Conservation (phyloP, 495 filamentous ascomycete species). For the Viridothelium virens region DNA sequence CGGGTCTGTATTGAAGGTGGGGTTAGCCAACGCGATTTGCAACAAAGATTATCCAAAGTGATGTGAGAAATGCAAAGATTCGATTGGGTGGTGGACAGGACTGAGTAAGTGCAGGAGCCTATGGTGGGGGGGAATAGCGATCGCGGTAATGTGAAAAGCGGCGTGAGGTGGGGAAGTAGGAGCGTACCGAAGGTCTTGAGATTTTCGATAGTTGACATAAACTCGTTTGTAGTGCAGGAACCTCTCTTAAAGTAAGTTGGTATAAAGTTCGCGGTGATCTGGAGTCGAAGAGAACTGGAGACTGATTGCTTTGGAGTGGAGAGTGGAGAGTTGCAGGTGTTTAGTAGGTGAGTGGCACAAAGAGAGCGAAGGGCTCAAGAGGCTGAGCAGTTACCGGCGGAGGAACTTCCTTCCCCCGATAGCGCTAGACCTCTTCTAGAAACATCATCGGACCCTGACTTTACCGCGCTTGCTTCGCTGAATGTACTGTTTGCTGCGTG, state of each 20-base stretch:
- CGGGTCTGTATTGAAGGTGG: slow-evolving; percentile 60
- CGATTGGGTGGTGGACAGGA: background rate
- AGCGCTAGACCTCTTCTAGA: background rate
- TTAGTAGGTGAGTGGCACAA: background rate
- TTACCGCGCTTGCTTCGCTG: no score
- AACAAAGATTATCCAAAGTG: background rate
- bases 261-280: background rate
- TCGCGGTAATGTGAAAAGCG: background rate
- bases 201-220: slow-evolving; percentile 69
- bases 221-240: slow-evolving; percentile 1
- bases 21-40: background rate
- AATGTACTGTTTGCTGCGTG: no score
- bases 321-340: background rate
- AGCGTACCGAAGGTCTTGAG: slow-evolving; percentile 96
- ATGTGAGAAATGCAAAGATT: background rate
- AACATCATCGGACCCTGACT: no score
- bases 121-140: background rate
- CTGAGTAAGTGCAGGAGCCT: background rate
- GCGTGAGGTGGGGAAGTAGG: background rate
- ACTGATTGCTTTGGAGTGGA: no score
- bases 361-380: background rate
- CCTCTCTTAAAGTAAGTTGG: slow-evolving; percentile 1
- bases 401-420: background rate
- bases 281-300: background rate
- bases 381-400: background rate